phyloP scores from a whole-genome alignment of 257 asterid species.

The Nyctanthes arbortristis region DNA sequence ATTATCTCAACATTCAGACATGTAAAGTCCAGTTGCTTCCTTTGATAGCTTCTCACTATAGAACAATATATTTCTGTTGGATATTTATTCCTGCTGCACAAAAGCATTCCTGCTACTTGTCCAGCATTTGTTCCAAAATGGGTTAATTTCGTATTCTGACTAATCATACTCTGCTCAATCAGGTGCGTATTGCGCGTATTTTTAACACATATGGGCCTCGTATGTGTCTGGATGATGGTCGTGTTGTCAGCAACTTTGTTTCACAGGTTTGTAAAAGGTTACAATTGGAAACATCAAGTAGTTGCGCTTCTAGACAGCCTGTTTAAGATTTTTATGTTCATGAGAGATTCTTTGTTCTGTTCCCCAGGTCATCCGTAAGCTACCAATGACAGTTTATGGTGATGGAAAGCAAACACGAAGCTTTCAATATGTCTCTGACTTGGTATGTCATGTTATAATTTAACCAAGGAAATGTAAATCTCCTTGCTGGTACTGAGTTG shows the following conservation, averaged over 20 bases:
- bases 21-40: background rate
- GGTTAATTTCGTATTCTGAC: slow-evolving; percentile 2
- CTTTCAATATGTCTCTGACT: slow-evolving; percentile 89
- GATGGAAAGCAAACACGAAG: slow-evolving; percentile 97
- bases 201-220: slow-evolving; percentile 98
- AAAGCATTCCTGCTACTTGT: slow-evolving; percentile 4
- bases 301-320: background rate
- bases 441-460: slow-evolving; percentile 57
- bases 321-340: background rate
- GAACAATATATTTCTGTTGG: slow-evolving; percentile 2
- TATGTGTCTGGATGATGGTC: slow-evolving; percentile 99
- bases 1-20: slow-evolving; percentile 6
- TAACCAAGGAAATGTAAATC: background rate
- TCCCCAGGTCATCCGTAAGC: slow-evolving; percentile 81
- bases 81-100: background rate
- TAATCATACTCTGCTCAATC: slow-evolving; percentile 21
- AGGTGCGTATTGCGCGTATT: slow-evolving; percentile 98
- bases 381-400: slow-evolving; percentile 90
- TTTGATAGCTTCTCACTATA: background rate
- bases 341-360: slow-evolving; percentile 9
- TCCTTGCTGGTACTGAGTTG: background rate
- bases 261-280: slow-evolving; percentile 75
- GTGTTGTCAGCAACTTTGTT: slow-evolving; percentile 97
- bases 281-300: slow-evolving; percentile 1
- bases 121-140: background rate